phyloP scores from a whole-genome alignment of 2,329 filamentous ascomycete genomes.

The Phaeosphaeriaceae sp. region DNA sequence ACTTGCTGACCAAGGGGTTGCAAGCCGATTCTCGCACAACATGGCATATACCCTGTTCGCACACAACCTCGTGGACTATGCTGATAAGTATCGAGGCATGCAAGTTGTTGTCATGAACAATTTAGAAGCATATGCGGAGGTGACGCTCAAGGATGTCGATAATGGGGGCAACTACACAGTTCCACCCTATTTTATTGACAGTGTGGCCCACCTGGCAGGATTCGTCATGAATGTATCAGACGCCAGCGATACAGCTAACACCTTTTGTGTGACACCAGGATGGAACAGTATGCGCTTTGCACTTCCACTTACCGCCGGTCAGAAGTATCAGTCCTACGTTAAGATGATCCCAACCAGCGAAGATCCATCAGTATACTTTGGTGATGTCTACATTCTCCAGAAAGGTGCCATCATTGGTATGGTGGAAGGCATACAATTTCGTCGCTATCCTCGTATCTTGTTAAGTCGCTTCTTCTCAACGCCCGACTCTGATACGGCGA shows the following conservation, averaged over 20 bases:
- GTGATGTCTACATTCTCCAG: constrained; percentile 52
- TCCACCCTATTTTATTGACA: constrained; percentile 33
- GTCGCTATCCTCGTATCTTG: constrained; percentile 24
- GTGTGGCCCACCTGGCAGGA: constrained; percentile 27
- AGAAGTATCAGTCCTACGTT: constrained; percentile 29
- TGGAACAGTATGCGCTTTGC: constrained; percentile 32
- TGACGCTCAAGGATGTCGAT: too few relatives aligned
- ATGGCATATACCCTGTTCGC: constrained; percentile 33
- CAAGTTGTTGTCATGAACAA: constrained; percentile 27
- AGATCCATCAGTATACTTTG: constrained; percentile 25
- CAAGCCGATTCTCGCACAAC: constrained; percentile 16
- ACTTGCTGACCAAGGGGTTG: constrained; percentile 10
- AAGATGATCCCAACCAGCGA: neutral
- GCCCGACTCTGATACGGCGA: too few relatives aligned
- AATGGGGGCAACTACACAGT: too few relatives aligned
- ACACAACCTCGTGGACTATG: constrained; percentile 26
- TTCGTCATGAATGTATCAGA: constrained; percentile 33
- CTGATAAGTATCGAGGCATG: constrained; percentile 28
- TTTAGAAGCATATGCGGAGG: constrained; percentile 23
- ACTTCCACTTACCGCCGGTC: constrained; percentile 10
- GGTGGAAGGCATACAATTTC: constrained; percentile 37
- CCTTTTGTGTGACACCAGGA: constrained; percentile 29
- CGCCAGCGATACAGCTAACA: constrained; percentile 17
- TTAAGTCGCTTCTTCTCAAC: constrained; percentile 30
- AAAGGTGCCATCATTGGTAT: constrained; percentile 42